A percentile compares a stretch with the other conserved stretches of the same genome.
phyloP scores from a whole-genome alignment of 129 eudicot species.

The Flaveria ramosissima region DNA sequence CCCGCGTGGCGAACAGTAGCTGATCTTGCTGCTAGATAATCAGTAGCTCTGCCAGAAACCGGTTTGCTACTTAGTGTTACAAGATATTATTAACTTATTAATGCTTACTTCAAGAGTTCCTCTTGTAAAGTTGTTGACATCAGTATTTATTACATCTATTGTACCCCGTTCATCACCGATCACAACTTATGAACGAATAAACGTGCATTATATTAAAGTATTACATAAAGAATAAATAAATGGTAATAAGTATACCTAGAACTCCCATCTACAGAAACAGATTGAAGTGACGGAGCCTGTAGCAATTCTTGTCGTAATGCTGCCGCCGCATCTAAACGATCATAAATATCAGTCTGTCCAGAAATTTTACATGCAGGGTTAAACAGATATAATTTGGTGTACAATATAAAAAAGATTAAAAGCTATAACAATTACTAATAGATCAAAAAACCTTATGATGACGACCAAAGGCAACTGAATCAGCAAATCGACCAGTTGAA shows the following conservation, averaged over 20 bases:
- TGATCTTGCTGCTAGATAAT: conserved; percentile 79
- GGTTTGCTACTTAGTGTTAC: conserved; percentile 64
- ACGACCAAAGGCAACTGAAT: conserved; percentile 61
- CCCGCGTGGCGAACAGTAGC: conserved; percentile 53
- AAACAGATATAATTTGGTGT: background rate
- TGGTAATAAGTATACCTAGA: conserved; percentile 55
- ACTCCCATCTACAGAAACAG: conserved; percentile 74
- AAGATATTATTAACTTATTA: conserved; percentile 32
- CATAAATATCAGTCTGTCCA: conserved; percentile 72
- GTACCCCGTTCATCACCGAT: conserved; percentile 22
- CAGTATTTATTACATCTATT: conserved; percentile 23
- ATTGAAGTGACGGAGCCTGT: conserved; percentile 63
- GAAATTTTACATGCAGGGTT: background rate
- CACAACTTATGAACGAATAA: conserved; percentile 6
- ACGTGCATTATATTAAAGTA: conserved; percentile 11
- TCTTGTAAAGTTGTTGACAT: conserved; percentile 35
- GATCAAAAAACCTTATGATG: conserved; percentile 68
- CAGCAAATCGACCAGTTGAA: conserved; percentile 57
- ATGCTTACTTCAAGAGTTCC: conserved; percentile 24
- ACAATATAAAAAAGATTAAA: background rate
- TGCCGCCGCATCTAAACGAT: conserved; percentile 67
- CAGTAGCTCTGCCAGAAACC: conserved; percentile 98
- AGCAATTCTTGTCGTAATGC: conserved; percentile 71
- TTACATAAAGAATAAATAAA: background rate
- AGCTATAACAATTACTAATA: background rate